phyloP scores from a whole-genome alignment of 2,329 filamentous ascomycete genomes.

The Penicillium expansum region DNA sequence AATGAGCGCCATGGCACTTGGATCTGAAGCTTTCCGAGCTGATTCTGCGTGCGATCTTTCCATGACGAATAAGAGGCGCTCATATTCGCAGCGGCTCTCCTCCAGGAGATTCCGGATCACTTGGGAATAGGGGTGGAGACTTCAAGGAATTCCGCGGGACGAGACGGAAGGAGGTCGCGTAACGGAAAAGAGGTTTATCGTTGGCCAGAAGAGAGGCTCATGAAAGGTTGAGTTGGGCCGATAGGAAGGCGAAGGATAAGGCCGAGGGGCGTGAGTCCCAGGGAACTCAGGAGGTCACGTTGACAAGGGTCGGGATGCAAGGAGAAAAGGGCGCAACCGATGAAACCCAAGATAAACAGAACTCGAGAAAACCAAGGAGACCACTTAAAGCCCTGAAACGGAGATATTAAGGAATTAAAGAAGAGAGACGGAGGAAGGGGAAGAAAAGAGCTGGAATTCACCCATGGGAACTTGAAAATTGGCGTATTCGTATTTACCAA shows the following conservation, averaged over 20 bases:
- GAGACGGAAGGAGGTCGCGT: constrained; percentile 21
- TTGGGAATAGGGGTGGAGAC: constrained; percentile 5
- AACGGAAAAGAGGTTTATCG: constrained; percentile 8
- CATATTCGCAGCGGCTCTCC: constrained; percentile 32
- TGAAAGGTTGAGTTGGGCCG: constrained; percentile 8
- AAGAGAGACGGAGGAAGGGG: constrained; percentile 16
- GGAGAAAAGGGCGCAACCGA: constrained; percentile 26
- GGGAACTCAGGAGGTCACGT: constrained; percentile 26
- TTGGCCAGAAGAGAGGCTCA: constrained; percentile 9
- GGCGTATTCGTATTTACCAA: constrained; percentile 31
- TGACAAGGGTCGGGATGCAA: constrained; percentile 30
- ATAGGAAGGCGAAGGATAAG: constrained; percentile 10
- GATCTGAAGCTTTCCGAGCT: constrained; percentile 46
- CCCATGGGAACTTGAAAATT: constrained; percentile 8
- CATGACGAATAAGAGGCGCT: constrained; percentile 42
- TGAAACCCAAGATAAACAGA: constrained; percentile 11
- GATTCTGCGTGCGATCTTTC: constrained; percentile 47
- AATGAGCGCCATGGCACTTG: constrained; percentile 51
- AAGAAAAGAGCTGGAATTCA: constrained; percentile 15
- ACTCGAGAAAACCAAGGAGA: constrained; percentile 14
- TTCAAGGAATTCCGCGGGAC: constrained; percentile 22
- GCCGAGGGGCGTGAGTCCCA: constrained; percentile 10
- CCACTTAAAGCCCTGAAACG: constrained; percentile 4
- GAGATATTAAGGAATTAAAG: constrained; percentile 14
- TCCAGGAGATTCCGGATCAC: constrained; percentile 19